These are phyloP conservation scores for Aspergillus olivimuriae DNA, from an alignment of 495 filamentous ascomycete genomes.

Conservation along the genomic window DNA sequence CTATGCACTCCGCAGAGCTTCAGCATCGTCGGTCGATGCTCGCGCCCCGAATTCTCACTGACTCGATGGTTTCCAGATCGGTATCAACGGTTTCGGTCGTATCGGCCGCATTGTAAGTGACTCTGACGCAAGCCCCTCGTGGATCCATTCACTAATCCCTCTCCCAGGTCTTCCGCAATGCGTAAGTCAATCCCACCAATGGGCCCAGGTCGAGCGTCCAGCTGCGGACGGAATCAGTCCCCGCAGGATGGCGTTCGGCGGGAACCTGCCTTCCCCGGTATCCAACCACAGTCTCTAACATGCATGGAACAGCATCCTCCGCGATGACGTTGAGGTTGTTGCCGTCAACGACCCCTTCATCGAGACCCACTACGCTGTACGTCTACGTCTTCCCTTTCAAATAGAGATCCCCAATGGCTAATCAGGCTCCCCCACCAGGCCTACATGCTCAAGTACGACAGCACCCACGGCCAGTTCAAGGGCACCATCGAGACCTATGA, in stretches of 20 bases:
- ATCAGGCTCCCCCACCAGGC: too few relatives aligned
- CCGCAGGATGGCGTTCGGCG: too few relatives aligned
- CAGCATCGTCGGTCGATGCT: neutral
- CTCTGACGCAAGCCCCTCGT: neutral
- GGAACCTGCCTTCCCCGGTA: too few relatives aligned
- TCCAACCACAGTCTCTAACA: constrained; percentile 25
- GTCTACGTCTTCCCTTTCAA: constrained; percentile 26
- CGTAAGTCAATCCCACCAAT: too few relatives aligned
- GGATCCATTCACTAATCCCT: constrained; percentile 16
- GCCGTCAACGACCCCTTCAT: constrained; percentile 99
- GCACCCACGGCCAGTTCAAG: constrained; percentile 94
- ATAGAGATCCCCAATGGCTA: neutral
- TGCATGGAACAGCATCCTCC: constrained; percentile 62
- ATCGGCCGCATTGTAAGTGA: constrained; percentile 87
- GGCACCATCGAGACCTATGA: constrained; percentile 71
- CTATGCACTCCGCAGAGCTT: neutral
- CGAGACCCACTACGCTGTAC: constrained; percentile 93
- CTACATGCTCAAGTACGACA: constrained; percentile 99
- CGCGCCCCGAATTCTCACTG: constrained; percentile 5
- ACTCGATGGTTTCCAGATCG: constrained; percentile 60
- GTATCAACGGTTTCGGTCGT: constrained; percentile 99
- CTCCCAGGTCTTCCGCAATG: constrained; percentile 65
- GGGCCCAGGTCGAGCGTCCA: too few relatives aligned
- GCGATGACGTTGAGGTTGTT: constrained; percentile 78
- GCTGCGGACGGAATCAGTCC: too few relatives aligned